Base-by-base conservation (phyloP, 1,284 basidiomycete genomes). In the Takashimella tepidaria region DNA sequence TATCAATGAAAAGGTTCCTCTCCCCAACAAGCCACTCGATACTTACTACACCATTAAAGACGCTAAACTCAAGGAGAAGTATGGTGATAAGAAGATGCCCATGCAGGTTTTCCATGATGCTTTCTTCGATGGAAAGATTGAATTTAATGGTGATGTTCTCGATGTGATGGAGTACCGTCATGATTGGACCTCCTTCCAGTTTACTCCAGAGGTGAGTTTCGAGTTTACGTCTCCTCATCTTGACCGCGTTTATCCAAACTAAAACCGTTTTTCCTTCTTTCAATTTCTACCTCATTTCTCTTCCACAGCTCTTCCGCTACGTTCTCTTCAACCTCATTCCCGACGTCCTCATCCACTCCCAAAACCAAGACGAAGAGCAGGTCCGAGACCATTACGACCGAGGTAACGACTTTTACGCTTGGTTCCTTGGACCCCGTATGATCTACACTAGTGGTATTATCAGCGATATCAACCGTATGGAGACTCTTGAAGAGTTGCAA, bases 41-140 rank as follows among this genome's bases (percentile, higher is more conserved):
- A 83, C 88, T 66, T 99, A 98, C 75, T 87, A 98, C 70, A 87
- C 85, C 51, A 87, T 98, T 78, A 86, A 90, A 64, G 92, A 97
- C 78, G 75, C 79, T 1, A 85, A 84, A 58, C 81, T 98, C 68
- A 87, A 84, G 78, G 79, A 80, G 24, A 81, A 85, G 64, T 97
- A 92, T 79, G 77, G 84, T 49, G 74, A 65, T 74, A 85, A 87
- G 73, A 98, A 97, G 78, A 97, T 98, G 60, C 93, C 93, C 47
- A 96, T 97, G 86, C 92, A 98, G 78, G 78, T 89, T 61, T 96
- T 97, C 81, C 88, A 98, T 74, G 96, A 98, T 79, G 89, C 91
- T 59, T 98, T 89, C 79, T 98, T 99, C 77, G 92, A 95, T 57
- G 87, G 87, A 60, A 97, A 97, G 79, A 85, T 95, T 59, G 92